Percentiles rank a stretch among this genome's conserved stretches.
Evolutionary conservation across 2,329 filamentous ascomycete species (phyloP).

Genomic region (Apiospora aurea): DNA sequence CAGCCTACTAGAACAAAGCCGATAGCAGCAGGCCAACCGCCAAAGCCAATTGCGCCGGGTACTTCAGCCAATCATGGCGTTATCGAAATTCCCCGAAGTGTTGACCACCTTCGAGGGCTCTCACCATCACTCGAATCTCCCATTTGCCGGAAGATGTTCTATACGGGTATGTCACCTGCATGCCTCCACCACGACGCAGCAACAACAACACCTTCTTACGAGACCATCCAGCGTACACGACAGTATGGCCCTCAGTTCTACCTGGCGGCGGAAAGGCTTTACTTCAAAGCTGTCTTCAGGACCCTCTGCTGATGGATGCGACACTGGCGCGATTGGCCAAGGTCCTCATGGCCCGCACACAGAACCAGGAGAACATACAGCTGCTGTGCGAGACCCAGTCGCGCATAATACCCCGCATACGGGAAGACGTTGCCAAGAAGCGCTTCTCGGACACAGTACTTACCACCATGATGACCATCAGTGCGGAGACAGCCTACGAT

Average conservation of each 20-base stretch:
- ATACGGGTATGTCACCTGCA: neutral
- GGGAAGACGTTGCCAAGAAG: neutral
- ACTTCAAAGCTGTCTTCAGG: neutral
- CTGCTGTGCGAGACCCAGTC: constrained; percentile 7
- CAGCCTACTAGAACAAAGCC: neutral
- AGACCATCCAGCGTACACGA: neutral
- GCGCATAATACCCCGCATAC: neutral
- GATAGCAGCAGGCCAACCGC: neutral
- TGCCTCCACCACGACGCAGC: neutral
- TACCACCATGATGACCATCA: constrained; percentile 16
- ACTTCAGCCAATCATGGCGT: neutral
- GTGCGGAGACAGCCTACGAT: neutral
- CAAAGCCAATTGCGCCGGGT: neutral
- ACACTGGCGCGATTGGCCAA: constrained; percentile 4
- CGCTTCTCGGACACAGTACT: constrained; percentile 7
- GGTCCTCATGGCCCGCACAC: constrained; percentile 4
- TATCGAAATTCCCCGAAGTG: neutral
- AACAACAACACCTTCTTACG: neutral
- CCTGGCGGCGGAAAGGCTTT: neutral
- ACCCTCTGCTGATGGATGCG: neutral
- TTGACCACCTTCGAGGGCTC: constrained; percentile 11
- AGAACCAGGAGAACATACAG: neutral
- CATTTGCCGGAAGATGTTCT: constrained; percentile 16
- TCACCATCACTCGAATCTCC: neutral
- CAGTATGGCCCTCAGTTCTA: neutral